phyloP scores from a whole-genome alignment of 805 yeast genomes.

The Spathaspora sp. region DNA sequence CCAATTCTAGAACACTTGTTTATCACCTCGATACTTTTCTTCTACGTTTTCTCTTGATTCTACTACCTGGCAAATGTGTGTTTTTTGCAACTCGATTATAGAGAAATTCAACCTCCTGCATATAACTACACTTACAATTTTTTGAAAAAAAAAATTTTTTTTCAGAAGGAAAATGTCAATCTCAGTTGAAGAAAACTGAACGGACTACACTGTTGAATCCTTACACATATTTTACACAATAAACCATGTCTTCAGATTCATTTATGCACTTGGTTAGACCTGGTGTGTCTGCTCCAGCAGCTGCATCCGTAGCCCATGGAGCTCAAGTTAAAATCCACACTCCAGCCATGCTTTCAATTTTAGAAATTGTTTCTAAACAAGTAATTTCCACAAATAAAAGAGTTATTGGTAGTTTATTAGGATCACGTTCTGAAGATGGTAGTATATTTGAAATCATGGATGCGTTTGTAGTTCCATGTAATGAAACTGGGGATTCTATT shows the following conservation, averaged over 20 bases:
- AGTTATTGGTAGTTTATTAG: constrained; percentile 79
- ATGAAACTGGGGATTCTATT: constrained; percentile 69
- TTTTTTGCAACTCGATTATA: not conserved
- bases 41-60: not conserved
- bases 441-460: constrained; percentile 66
- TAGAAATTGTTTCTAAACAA: constrained; percentile 65
- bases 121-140: not conserved
- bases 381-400: constrained; percentile 42
- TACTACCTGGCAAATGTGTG: not conserved
- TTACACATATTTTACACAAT: not conserved
- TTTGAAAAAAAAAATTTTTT: not conserved
- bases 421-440: constrained; percentile 82
- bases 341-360: constrained; percentile 69
- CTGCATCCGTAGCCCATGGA: constrained; percentile 44
- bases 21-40: too few relatives aligned
- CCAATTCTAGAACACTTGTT: too few relatives aligned
- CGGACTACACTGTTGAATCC: not conserved
- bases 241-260: constrained; percentile 20
- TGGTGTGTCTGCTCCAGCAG: constrained; percentile 44
- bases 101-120: not conserved
- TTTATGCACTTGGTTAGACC: constrained; percentile 50
- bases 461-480: constrained; percentile 78
- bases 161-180: not conserved
- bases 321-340: constrained; percentile 57
- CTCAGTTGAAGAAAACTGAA: not conserved